Evolutionary conservation across 2,329 filamentous ascomycete genomes (phyloP).

Genomic region (Exophiala bonariae): DNA sequence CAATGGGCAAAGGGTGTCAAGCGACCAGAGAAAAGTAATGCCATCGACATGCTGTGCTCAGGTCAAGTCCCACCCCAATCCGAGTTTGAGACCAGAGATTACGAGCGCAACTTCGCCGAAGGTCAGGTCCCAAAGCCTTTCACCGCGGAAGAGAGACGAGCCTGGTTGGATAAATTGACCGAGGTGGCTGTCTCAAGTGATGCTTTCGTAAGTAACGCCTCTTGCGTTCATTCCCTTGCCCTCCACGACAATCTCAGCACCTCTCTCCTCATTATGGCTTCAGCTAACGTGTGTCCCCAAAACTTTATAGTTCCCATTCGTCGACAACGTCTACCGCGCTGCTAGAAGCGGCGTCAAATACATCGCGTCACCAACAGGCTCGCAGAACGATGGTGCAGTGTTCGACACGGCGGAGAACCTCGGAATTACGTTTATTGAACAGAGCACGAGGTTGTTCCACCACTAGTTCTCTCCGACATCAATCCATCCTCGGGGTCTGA

Average conservation of each 20-base stretch:
- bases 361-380: conserved; percentile 88
- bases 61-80: conserved; percentile 76
- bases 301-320: conserved; percentile 96
- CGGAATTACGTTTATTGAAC: conserved; percentile 92
- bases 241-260: conserved; percentile 9
- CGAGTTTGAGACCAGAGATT: conserved; percentile 80
- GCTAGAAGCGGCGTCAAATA: conserved; percentile 89
- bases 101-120: conserved; percentile 86
- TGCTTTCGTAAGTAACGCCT: conserved; percentile 78
- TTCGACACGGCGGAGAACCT: conserved; percentile 87
- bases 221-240: not conserved
- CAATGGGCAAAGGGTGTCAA: conserved; percentile 98
- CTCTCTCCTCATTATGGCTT: too few species aligned
- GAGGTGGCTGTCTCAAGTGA: conserved; percentile 85
- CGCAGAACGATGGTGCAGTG: conserved; percentile 48
- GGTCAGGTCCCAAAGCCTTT: conserved; percentile 71
- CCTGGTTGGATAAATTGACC: conserved; percentile 77
- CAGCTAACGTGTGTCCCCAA: too few species aligned
- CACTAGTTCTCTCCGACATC: conserved; percentile 63
- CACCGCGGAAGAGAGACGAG: conserved; percentile 77
- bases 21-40: conserved; percentile 96
- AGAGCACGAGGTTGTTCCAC: conserved; percentile 91
- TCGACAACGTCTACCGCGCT: conserved; percentile 94
- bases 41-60: conserved; percentile 91
- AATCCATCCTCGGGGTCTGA: not conserved